Evolutionary conservation across 139 green algal species (phyloP).

Genomic region (Zygnema cylindricum): DNA sequence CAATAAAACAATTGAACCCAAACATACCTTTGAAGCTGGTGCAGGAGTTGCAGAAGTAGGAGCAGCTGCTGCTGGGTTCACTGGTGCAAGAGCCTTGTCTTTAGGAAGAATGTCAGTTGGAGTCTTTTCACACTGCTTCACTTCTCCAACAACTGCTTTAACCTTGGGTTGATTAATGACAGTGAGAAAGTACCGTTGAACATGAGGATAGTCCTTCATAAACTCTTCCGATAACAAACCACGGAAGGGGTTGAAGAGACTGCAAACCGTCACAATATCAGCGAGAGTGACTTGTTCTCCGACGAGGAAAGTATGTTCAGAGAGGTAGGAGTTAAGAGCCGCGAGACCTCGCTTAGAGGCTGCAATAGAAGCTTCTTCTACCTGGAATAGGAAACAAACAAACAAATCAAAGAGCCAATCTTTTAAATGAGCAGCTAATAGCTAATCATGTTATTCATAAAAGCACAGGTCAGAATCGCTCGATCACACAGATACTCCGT

Average conservation of each 20-base stretch:
- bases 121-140: conserved; percentile 43
- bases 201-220: conserved; percentile 68
- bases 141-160: conserved; percentile 59
- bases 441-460: no score
- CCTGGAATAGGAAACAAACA: conserved; percentile 22
- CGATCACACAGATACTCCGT: no score
- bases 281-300: conserved; percentile 70
- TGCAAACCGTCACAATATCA: conserved; percentile 70
- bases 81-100: not conserved
- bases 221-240: conserved; percentile 42
- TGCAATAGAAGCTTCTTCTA: conserved; percentile 47
- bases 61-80: not conserved
- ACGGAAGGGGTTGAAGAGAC: conserved; percentile 63
- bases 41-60: not conserved
- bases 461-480: no score
- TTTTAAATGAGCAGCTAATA: no score
- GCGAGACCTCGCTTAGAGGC: conserved; percentile 61
- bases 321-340: conserved; percentile 66
- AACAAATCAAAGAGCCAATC: no score
- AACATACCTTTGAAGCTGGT: no score
- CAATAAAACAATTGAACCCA: no score
- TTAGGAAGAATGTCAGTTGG: conserved; percentile 14
- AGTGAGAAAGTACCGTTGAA: conserved; percentile 71
- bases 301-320: conserved; percentile 69
- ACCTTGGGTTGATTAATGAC: conserved; percentile 70